Evolutionary conservation across 768 basidiomycete species (phyloP).

Genomic region (Tylopilus balloui): DNA sequence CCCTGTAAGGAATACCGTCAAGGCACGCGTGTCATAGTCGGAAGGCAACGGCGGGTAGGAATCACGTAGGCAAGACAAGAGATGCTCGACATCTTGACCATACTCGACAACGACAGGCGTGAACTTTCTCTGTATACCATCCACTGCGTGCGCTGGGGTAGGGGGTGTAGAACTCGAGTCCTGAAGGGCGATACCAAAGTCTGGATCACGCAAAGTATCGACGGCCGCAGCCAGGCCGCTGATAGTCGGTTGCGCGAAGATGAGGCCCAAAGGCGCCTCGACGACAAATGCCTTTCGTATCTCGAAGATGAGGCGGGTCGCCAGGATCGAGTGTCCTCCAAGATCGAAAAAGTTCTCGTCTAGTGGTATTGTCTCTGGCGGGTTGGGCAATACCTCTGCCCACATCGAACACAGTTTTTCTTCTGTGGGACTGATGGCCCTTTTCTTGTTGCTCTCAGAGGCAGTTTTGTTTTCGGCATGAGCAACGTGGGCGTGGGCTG

Average conservation of each 20-base stretch:
- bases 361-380: conserved; percentile 71
- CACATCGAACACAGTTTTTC: conserved; percentile 81
- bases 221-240: conserved; percentile 69
- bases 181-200: conserved; percentile 64
- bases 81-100: conserved; percentile 66
- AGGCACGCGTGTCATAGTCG: conserved; percentile 47
- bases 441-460: conserved; percentile 29
- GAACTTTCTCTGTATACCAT: conserved; percentile 16
- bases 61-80: conserved; percentile 53
- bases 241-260: conserved; percentile 90
- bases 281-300: conserved; percentile 89
- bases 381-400: conserved; percentile 72
- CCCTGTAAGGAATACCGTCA: conserved; percentile 92
- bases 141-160: conserved; percentile 11
- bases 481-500: conserved; percentile 53
- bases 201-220: conserved; percentile 68
- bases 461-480: conserved; percentile 37
- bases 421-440: conserved; percentile 63
- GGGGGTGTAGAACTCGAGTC: conserved; percentile 19
- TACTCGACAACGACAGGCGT: conserved; percentile 53
- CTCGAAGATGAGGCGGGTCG: conserved; percentile 95
- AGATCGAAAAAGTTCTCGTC: conserved; percentile 98
- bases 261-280: conserved; percentile 84
- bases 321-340: conserved; percentile 97
- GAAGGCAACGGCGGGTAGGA: conserved; percentile 59